Evolutionary conservation across 306 rosid species (phyloP), one percentile per base, ranked within the genome.

Genomic region (Dalbergia cultrata): DNA sequence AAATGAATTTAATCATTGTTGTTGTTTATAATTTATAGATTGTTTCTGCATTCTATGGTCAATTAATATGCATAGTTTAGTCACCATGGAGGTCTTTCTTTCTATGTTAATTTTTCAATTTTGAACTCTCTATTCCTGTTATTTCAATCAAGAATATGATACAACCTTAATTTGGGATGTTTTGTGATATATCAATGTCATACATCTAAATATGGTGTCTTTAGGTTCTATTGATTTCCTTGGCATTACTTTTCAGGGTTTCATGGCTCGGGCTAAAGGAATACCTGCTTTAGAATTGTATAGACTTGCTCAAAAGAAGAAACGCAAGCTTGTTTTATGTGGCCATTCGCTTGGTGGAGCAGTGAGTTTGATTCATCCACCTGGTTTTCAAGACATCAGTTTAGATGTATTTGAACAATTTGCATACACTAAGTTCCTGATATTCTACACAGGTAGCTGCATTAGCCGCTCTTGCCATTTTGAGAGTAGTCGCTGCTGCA

Each of bases 261-360:
- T 95, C 85, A 75, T 93, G 93, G 98, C 94, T 86, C 98, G 99
- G 21, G 99, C 99, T 41, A 95, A 95, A 80, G 99, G 99, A 37
- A 95, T 95, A 84, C 99, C 99, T 44, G 97, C 99, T 75, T 73
- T 95, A 86, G 99, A 95, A 83, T 77, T 95, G 85, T 95, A 95
- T 72, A 90, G 94, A 79, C 94, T 95, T 85, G 99, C 99, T 78
- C 97, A 91, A 81, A 95, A 95, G 93, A 95, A 90, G 88, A 93
- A 93, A 71, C 85, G 95, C 33, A 95, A 93, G 76, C 98, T 95
- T 83, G 98, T 95, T 61, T 80, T 95, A 71, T 95, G 98, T 74
- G 99, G 99, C 35, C 99, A 95, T 88, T 95, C 99, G 74, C 98
- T 95, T 69, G 98, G 99, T 75, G 99, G 99, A 88, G 99, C 98